Evolutionary conservation across 108 stramenopile genomes (phyloP).

Genomic region (Ochromonas danica): DNA sequence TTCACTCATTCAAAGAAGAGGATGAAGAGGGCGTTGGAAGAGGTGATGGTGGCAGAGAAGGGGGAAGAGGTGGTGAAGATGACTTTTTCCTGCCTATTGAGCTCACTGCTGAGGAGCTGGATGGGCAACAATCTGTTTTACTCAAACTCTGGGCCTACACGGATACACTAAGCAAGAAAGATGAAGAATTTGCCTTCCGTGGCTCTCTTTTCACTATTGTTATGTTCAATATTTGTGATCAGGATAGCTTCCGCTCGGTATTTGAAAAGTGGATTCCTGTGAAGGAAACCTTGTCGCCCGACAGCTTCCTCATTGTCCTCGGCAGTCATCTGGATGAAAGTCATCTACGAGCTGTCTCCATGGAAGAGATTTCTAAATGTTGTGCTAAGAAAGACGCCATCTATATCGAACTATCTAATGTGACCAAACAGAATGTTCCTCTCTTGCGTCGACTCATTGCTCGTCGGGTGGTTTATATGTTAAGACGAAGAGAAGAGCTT

Average conservation of each 20-base stretch:
- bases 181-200: conserved; percentile 8
- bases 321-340: not conserved
- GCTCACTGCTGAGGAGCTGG: not conserved
- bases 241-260: not conserved
- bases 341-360: not conserved
- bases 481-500: not conserved
- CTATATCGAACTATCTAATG: conserved; percentile 22
- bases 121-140: not conserved
- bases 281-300: conserved; percentile 3
- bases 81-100: not conserved
- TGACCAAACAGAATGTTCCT: not conserved
- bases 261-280: conserved; percentile 25
- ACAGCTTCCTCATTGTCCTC: conserved; percentile 25
- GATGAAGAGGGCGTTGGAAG: not conserved
- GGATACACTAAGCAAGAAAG: not conserved
- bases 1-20: not conserved
- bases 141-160: conserved; percentile 20
- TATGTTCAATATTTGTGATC: not conserved
- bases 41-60: not conserved
- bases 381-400: conserved; percentile 26
- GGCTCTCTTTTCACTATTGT: conserved; percentile 7
- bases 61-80: not conserved
- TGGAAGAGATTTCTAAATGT: not conserved
- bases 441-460: not conserved
- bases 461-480: not conserved